Evolutionary conservation across 768 basidiomycete species (phyloP).

Genomic region (Tulasnella sp.): DNA sequence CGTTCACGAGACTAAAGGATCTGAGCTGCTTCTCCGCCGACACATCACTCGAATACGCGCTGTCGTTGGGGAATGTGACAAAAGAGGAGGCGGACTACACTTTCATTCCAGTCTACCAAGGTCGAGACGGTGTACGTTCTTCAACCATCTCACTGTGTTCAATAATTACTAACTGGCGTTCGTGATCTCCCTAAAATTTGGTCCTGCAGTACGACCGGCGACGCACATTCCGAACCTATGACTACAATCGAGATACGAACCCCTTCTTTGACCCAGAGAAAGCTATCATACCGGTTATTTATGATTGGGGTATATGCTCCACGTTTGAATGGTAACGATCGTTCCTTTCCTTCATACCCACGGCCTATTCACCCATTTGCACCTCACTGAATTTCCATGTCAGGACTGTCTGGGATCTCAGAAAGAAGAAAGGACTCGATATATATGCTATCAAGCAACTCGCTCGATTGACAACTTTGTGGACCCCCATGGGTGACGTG

Average conservation of each 20-base stretch:
- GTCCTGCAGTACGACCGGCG: slow-evolving; percentile 39
- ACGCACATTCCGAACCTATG: slow-evolving; percentile 38
- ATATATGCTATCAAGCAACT: slow-evolving; percentile 19
- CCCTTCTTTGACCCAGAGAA: slow-evolving; percentile 38
- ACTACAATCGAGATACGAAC: slow-evolving; percentile 37
- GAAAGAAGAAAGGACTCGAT: slow-evolving; percentile 16
- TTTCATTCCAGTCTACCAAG: slow-evolving; percentile 43
- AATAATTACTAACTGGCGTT: too few relatives aligned
- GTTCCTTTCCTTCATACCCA: not conserved
- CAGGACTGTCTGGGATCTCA: slow-evolving; percentile 34
- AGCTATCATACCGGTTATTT: slow-evolving; percentile 42
- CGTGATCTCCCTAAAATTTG: not conserved
- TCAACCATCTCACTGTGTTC: not conserved
- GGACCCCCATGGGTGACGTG: slow-evolving; percentile 45
- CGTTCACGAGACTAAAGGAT: slow-evolving; percentile 41
- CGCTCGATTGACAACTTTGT: slow-evolving; percentile 38
- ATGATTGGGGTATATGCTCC: slow-evolving; percentile 45
- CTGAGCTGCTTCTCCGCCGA: slow-evolving; percentile 45
- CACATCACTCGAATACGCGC: slow-evolving; percentile 42
- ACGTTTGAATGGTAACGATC: slow-evolving; percentile 41
- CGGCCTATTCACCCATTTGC: not conserved
- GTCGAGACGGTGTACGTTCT: slow-evolving; percentile 29
- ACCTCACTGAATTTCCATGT: too few relatives aligned
- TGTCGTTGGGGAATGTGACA: slow-evolving; percentile 41
- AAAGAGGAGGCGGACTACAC: slow-evolving; percentile 45